These are phyloP conservation scores for Ogataea glucozyma DNA, from an alignment of 805 yeast genomes.

Conservation along the genomic window DNA sequence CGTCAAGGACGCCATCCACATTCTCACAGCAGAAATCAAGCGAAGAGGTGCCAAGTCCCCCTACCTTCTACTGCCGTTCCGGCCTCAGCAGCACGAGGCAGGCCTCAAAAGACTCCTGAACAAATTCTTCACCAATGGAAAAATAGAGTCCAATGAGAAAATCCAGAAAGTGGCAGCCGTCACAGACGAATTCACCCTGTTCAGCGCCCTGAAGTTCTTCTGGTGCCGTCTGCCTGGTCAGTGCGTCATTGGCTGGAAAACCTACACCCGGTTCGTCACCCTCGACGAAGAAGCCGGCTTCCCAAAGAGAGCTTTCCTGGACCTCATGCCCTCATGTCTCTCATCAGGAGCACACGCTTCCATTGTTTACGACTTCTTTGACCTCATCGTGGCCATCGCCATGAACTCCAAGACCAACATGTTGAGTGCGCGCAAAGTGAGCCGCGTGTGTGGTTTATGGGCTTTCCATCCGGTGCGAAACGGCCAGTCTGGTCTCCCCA, in stretches of 20 bases:
- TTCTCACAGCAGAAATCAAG: conserved; percentile 72
- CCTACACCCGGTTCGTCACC: conserved; percentile 67
- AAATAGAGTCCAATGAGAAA: conserved; percentile 43
- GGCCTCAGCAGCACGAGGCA: conserved; percentile 66
- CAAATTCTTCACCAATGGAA: conserved; percentile 55
- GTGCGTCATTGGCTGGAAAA: conserved; percentile 84
- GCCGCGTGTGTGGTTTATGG: conserved; percentile 86
- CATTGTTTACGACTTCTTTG: conserved; percentile 84
- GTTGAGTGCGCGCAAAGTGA: conserved; percentile 75
- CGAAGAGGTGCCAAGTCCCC: conserved; percentile 71
- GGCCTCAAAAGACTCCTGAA: conserved; percentile 59
- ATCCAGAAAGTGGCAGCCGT: conserved; percentile 45
- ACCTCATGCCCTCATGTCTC: conserved; percentile 81
- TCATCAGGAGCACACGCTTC: conserved; percentile 87
- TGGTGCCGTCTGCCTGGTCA: conserved; percentile 85
- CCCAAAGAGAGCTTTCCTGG: conserved; percentile 73
- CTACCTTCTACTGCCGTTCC: conserved; percentile 70
- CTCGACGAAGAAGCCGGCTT: conserved; percentile 64
- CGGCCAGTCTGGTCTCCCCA: conserved; percentile 39
- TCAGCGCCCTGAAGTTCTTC: conserved; percentile 73
- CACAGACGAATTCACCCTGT: conserved; percentile 69
- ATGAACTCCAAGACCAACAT: conserved; percentile 78
- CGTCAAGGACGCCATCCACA: conserved; percentile 66
- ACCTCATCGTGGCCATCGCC: conserved; percentile 72
- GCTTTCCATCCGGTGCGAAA: conserved; percentile 55